Evolutionary conservation across 495 filamentous ascomycete species (phyloP).

Genomic region (Penicillium paxilli): DNA sequence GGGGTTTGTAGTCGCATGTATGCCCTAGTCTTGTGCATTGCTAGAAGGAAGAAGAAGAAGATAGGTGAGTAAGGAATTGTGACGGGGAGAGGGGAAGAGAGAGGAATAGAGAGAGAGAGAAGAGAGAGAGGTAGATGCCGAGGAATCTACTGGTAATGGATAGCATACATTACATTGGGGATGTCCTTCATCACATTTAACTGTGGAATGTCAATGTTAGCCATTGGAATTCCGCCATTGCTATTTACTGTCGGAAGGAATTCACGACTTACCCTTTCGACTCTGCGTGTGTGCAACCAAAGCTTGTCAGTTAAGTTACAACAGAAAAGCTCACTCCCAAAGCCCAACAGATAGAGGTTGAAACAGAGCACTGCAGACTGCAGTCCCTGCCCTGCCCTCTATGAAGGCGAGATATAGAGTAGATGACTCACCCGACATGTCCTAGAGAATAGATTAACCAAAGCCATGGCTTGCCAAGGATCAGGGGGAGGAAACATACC

Average conservation of each 20-base stretch:
- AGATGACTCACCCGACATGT: slow-evolving; percentile 48
- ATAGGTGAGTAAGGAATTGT: too few relatives aligned
- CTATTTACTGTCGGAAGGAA: too few relatives aligned
- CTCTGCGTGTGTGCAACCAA: slow-evolving; percentile 30
- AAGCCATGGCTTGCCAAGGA: background rate
- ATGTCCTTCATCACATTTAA: slow-evolving; percentile 55
- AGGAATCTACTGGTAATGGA: slow-evolving; percentile 3
- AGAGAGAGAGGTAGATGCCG: slow-evolving; percentile 2
- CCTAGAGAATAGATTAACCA: slow-evolving; percentile 30
- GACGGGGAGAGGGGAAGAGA: background rate
- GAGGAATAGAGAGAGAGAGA: slow-evolving; percentile 10
- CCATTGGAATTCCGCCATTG: slow-evolving; percentile 2
- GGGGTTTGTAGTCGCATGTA: slow-evolving; percentile 57
- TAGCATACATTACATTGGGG: slow-evolving; percentile 51
- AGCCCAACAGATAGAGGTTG: too few relatives aligned
- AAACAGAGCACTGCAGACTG: too few relatives aligned
- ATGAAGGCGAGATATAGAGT: background rate
- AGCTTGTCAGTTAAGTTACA: background rate
- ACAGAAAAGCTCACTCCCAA: too few relatives aligned
- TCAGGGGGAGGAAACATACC: slow-evolving; percentile 38
- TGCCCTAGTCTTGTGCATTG: slow-evolving; percentile 59
- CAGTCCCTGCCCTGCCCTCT: too few relatives aligned
- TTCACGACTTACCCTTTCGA: slow-evolving; percentile 55
- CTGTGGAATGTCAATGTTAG: slow-evolving; percentile 24
- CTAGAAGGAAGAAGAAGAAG: slow-evolving; percentile 25